Evolutionary conservation across 345 rosid species (phyloP), one percentile per base, ranked within the genome.

Genomic region (Carallia brachiata): DNA sequence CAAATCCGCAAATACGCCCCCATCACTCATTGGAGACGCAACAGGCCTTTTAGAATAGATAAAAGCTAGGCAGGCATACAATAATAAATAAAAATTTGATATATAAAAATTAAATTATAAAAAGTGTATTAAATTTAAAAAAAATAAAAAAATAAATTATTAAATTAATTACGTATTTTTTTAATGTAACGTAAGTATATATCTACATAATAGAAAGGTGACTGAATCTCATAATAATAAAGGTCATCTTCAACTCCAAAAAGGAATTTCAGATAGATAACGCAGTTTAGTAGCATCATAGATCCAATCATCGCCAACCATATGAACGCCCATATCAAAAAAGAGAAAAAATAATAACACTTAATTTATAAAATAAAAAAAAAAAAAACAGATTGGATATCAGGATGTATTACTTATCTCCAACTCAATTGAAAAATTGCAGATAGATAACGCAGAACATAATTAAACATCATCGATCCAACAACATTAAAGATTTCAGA

Each of bases 11-110:
- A 87, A 52, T 94, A 90, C 64, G 62, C 50, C 82, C 4, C 84
- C 97, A 16, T 67, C 87, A 7, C 90, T 91, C 44, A 63, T 80
- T 19, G 97, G 96, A 18, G 86, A 94, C 71, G 71, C 88, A 73
- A 88, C 95, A 7, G 47, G 47, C 4, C 16, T 44, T 15, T 56
- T 32, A 7, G 31, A 56, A 13, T 53, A 23, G 2, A 56, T 23
- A 23, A 23, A 23, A 23, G 23, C 23, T 23, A 0, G 0, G 0
- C 0, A 23, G 23, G 0, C 23, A 23, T 23, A 23, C 0, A 23
- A 23, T 23, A 23, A 0, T 23, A 23, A 0, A 23, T 23, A 23
- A 0, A 23, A 0, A 23, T 0, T 23, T 23, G 0, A 23, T 0
- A 23, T 23, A 23, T 23, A 23, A 23, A 23, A 23, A 23, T 23